Conservation (phyloP, 805 yeast species). For the Myxozyma geophila region DNA sequence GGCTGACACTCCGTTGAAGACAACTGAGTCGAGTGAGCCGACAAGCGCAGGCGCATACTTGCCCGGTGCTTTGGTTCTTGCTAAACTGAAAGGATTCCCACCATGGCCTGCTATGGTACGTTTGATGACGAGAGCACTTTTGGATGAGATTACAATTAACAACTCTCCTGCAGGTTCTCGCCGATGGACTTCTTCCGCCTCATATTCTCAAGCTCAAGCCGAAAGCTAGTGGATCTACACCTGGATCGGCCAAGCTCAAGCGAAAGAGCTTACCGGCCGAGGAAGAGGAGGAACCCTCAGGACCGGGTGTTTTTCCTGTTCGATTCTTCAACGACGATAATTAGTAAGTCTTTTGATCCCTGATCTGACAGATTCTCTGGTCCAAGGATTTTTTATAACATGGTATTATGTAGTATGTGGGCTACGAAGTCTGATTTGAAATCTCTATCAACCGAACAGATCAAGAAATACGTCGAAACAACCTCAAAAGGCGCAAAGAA, state of each 20-base stretch:
- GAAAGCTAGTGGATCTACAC: constrained; percentile 53
- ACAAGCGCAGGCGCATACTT: constrained; percentile 38
- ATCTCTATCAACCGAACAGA: constrained; percentile 50
- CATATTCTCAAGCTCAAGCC: constrained; percentile 41
- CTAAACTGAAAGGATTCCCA: constrained; percentile 84
- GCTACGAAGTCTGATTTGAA: constrained; percentile 58
- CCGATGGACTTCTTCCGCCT: constrained; percentile 37
- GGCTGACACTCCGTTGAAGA: neutral
- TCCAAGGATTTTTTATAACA: no score
- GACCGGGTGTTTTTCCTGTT: constrained; percentile 52
- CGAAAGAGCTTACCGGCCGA: constrained; percentile 35
- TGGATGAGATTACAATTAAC: neutral
- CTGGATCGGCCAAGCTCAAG: constrained; percentile 35
- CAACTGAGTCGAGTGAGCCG: neutral
- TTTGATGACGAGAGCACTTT: neutral
- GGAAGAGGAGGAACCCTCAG: constrained; percentile 20
- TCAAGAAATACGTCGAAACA: constrained; percentile 48
- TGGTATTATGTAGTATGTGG: constrained; percentile 53
- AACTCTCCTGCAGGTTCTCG: constrained; percentile 32
- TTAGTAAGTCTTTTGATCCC: constrained; percentile 43
- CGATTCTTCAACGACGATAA: constrained; percentile 75
- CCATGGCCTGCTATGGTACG: constrained; percentile 87
- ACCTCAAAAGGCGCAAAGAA: constrained; percentile 39
- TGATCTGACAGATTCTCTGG: neutral
- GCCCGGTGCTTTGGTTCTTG: constrained; percentile 65